phyloP scores from a whole-genome alignment of 2,329 filamentous ascomycete genomes.

The Nothophoma quercina region DNA sequence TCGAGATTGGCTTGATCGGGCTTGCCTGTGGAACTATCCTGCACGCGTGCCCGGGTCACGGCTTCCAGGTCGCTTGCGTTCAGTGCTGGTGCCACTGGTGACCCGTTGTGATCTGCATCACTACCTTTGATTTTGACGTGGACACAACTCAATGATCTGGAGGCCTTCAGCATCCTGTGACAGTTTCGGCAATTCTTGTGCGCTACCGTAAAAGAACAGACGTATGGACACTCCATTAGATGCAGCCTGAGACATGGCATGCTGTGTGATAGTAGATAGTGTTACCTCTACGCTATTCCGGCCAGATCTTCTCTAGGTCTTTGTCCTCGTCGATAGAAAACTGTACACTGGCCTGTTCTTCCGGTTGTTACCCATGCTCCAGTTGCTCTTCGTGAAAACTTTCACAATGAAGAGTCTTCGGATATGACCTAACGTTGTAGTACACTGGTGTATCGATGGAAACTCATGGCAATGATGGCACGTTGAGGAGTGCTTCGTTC shows the following conservation, averaged over 20 bases:
- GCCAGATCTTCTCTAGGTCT: constrained; percentile 24
- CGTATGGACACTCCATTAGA: background rate
- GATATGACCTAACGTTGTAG: too few species aligned
- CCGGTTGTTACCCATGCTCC: too few species aligned
- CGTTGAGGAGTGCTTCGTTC: too few species aligned
- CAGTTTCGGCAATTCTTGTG: background rate
- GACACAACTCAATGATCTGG: background rate
- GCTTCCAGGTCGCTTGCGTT: background rate
- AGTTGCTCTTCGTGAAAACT: too few species aligned
- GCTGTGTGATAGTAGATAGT: background rate
- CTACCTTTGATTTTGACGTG: background rate
- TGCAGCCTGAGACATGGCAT: background rate
- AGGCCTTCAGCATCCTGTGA: background rate
- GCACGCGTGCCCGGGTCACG: constrained; percentile 1
- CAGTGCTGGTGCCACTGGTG: background rate
- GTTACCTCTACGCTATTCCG: background rate
- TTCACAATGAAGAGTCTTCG: too few species aligned
- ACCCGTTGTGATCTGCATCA: background rate
- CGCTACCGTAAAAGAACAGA: background rate
- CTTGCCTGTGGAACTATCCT: constrained; percentile 12
- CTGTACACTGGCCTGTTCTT: too few species aligned
- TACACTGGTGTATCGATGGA: too few species aligned
- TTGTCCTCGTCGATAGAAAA: constrained; percentile 6
- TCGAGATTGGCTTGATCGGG: constrained; percentile 21
- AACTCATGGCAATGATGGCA: too few species aligned